Base-by-base conservation (phyloP, 108 stramenopile species). In the Stephanodiscus minutulus region DNA sequence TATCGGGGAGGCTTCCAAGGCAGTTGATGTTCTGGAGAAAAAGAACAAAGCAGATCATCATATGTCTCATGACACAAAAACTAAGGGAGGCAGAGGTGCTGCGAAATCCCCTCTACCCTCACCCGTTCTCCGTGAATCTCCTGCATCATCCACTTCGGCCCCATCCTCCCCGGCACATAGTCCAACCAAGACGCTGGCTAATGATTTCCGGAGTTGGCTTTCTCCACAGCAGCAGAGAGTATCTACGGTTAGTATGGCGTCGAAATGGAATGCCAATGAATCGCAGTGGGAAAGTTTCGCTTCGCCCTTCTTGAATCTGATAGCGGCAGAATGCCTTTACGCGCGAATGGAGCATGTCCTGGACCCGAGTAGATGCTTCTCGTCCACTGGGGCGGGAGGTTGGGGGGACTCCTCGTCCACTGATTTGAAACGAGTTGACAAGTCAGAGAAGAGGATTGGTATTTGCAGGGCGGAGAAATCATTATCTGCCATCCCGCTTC, bases 241-340 rank as follows among this genome's bases (percentile, higher is more conserved):
- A 43, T 29, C 44, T 33, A 27, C 8, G 1, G 10, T 6, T 22
- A 5, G 53, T 22, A 28, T 25, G 48, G 41, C 39, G 20, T 59
- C 24, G 61, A 37, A 63, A 43, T 43, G 36, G 61, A 70, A 58
- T 59, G 55, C 68, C 2, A 47, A 46, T 6, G 57, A 74, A 35
- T 50, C 67, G 13, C 75, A 82, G 48, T 82, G 81, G 81, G 81
- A 82, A 53, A 48, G 75, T 10, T 82, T 76, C 31, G 71, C 72
- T 2, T 77, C 81, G n/a, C 81, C 81, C n/a, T 82, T 82, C 27
- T 21, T 72, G 35, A 52, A 71, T 36, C 33, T 82, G 31, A 71
- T 70, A 31, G 75, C 61, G 20, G 81, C 81, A 33, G 81, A 82
- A 49, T 75, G 64, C 12, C 41, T 82, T 11, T 82, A 82, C 35